phyloP scores from a whole-genome alignment of 257 asterid genomes.

The Salvia hispanica region DNA sequence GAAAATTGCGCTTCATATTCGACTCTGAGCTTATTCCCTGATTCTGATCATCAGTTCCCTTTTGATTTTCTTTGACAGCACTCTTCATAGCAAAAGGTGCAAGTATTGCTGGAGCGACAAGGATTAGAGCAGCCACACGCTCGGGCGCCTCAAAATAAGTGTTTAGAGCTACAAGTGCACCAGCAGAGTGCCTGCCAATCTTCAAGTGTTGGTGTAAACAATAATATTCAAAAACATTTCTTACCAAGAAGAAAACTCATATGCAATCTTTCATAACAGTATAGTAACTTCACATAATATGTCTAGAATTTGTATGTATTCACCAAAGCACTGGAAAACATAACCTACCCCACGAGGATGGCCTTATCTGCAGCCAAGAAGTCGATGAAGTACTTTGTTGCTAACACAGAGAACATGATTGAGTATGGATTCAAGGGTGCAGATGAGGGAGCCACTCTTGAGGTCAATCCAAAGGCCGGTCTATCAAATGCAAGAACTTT shows the following conservation, averaged over 20 bases:
- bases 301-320: no score
- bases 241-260: no score
- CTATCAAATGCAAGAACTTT: constrained; percentile 95
- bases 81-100: constrained; percentile 62
- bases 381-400: constrained; percentile 69
- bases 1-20: constrained; percentile 32
- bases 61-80: constrained; percentile 40
- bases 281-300: no score
- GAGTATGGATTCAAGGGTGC: constrained; percentile 78
- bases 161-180: constrained; percentile 87
- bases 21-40: constrained; percentile 44
- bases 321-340: neutral
- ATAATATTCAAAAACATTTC: constrained; percentile 1
- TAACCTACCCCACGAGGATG: constrained; percentile 82
- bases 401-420: constrained; percentile 66
- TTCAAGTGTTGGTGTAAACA: constrained; percentile 34
- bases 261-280: no score
- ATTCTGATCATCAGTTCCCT: constrained; percentile 39
- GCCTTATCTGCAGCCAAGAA: constrained; percentile 77
- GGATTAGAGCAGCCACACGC: constrained; percentile 86
- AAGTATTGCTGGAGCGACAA: constrained; percentile 87
- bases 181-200: constrained; percentile 89
- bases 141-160: constrained; percentile 93
- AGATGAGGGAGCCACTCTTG: constrained; percentile 49
- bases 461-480: constrained; percentile 94